Evolutionary conservation across 208 protist species (phyloP), one percentile per base, ranked within the genome.

Genomic region (Acanthamoeba polyphaga): DNA sequence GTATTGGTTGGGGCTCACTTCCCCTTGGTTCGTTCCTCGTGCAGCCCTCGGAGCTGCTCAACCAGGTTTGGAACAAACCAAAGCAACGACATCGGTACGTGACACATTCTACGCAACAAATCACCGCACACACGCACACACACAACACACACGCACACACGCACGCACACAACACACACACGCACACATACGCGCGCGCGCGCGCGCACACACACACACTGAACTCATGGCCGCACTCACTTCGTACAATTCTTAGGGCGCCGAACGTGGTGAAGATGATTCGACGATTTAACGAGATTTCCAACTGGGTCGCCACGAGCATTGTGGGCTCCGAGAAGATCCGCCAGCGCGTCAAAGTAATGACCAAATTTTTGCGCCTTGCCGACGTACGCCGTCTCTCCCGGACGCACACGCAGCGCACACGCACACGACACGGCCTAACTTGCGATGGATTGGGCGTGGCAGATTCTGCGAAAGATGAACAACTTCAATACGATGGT

Each of bases 401-500:
- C 13, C 51, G 13, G 13, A 55, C 51, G 51, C 51, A 55, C 51
- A 55, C 51, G 51, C 51, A 58, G 3, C 53, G 10, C 53, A 58
- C 53, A 17, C 53, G 10, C 53, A 58, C 53, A 17, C 53, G 34
- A 46, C 46, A 58, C 43, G 46, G 12, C 74, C 74, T 82, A n/a
- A 22, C n/a, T 88, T 27, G 60, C 62, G 38, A 43, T 17, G 43
- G 10, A 22, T 8, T 10, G 7, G 27, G 72, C 32, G 43, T 24
- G 10, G 22, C 53, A 88, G 80, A 88, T 64, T 43, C 64, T 80
- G 60, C 91, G 43, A 7, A 43, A 93, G 32, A 51, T 96, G 19
- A 96, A 96, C 64, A 96, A 96, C 96, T 96, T 96, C 64, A 96
- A 91, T 62, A 38, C 89, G 34, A 51, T 96, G n/a, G 70, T 96